A percentile compares a stretch with the other conserved stretches of the same genome.
These are phyloP conservation scores for Phaeosphaeriaceae sp. DNA, from an alignment of 2,329 filamentous ascomycete genomes.

Conservation along the genomic window DNA sequence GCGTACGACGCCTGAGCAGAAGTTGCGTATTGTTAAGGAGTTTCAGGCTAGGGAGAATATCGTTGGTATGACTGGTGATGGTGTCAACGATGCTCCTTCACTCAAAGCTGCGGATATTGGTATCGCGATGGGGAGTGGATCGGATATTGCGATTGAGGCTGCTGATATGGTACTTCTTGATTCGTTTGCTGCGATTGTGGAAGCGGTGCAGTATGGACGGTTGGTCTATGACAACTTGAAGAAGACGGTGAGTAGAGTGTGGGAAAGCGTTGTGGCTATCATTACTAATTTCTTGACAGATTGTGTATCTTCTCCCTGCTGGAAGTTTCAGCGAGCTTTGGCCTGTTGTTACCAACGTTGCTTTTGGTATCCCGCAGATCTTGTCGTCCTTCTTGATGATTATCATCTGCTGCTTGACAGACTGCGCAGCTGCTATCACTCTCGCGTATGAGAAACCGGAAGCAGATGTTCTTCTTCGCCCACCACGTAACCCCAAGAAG, in stretches of 20 bases:
- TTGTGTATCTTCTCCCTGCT: slow-evolving; percentile 75
- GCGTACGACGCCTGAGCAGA: slow-evolving; percentile 75
- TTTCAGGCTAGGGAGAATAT: slow-evolving; percentile 67
- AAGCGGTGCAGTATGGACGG: slow-evolving; percentile 74
- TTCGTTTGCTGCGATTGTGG: slow-evolving; percentile 73
- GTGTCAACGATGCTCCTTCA: slow-evolving; percentile 59
- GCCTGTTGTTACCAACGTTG: slow-evolving; percentile 75
- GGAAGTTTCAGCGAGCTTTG: slow-evolving; percentile 76
- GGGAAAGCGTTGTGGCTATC: too few species aligned
- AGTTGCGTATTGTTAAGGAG: slow-evolving; percentile 78
- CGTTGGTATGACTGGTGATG: slow-evolving; percentile 60
- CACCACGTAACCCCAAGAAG: slow-evolving; percentile 70
- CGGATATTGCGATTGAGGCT: slow-evolving; percentile 67
- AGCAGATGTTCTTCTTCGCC: slow-evolving; percentile 73
- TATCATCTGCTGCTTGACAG: slow-evolving; percentile 71
- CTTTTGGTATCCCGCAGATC: slow-evolving; percentile 75
- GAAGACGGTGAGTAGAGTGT: slow-evolving; percentile 58
- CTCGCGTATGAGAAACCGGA: slow-evolving; percentile 80
- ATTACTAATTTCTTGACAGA: slow-evolving; percentile 27
- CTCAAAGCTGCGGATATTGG: slow-evolving; percentile 66
- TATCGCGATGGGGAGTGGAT: slow-evolving; percentile 64
- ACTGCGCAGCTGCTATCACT: slow-evolving; percentile 67
- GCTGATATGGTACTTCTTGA: slow-evolving; percentile 70
- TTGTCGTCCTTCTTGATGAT: slow-evolving; percentile 74
- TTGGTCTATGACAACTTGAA: slow-evolving; percentile 82